Base-by-base conservation (phyloP, 306 rosid species). In the Cicer cuneatum region DNA sequence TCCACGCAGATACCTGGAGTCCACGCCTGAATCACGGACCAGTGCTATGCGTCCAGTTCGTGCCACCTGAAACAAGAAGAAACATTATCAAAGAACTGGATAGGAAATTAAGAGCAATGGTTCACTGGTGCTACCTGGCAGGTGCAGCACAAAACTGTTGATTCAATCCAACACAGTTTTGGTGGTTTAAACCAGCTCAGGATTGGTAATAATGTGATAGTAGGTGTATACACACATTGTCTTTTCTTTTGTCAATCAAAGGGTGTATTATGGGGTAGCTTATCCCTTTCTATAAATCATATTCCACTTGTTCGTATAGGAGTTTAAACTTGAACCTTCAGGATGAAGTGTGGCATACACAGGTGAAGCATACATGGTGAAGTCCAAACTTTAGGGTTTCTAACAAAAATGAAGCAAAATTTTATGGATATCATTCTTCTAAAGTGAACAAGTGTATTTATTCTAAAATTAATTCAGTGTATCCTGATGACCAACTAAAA, bases 21-120 rank as follows among this genome's bases (percentile, higher is more conserved):
- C 97, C 75, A 92, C 97, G 39, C 97, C 96, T 8, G 92, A 92
- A 63, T 88, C 93, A 0, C 97, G 96, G 65, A 85, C 56, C 13
- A 92, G 80, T 10, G 93, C 96, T 74, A 89, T 75, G 51, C 96
- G 87, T 70, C 97, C 97, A 1, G 97, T 92, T 66, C 97, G 85
- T 24, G 97, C 97, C 80, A 92, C 97, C 97, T 92, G 73, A 78
- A 66, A 35, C 71, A 51, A 61, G 18, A 57, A 58, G 7, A 45
- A 54, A 64, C 35, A 41, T 74, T 16, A 33, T 66, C 10, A 46
- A 16, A 74, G 67, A 5, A 61, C 18, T 7, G 16, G 38, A 70
- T 56, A 39, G 6, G 1, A 42, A 69, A 37, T 16, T 6, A 37
- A 63, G 15, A 29, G 65, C 16, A 29, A 1, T 11, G 10, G 15